A percentile compares a stretch with the other conserved stretches of the same genome.
Conservation (phyloP, 1,139 yeast genomes). For the Lodderomyces elongisporus region DNA sequence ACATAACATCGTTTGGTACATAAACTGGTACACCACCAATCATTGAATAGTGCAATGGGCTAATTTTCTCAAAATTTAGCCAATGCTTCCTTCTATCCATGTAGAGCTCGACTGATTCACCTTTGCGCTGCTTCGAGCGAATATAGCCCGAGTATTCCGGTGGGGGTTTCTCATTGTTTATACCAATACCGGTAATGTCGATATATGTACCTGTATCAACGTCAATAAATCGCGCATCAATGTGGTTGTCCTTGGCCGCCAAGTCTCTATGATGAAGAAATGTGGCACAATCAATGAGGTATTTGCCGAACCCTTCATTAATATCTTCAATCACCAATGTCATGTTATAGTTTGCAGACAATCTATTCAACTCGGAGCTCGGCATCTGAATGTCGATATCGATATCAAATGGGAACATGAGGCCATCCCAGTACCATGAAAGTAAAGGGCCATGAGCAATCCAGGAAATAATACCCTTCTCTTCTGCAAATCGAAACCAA, state of each 20-base stretch:
- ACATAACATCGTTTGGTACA: slow-evolving; percentile 32
- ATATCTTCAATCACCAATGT: slow-evolving; percentile 29
- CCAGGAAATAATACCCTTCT: slow-evolving; percentile 38
- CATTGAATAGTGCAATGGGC: slow-evolving; percentile 29
- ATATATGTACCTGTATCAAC: slow-evolving; percentile 34
- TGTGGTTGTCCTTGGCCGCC: slow-evolving; percentile 28
- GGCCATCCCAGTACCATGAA: slow-evolving; percentile 37
- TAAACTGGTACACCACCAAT: slow-evolving; percentile 34
- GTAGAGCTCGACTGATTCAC: slow-evolving; percentile 23
- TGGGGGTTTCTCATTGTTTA: slow-evolving; percentile 29
- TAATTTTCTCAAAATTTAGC: slow-evolving; percentile 27
- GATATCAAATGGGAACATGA: slow-evolving; percentile 33
- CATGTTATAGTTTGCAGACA: slow-evolving; percentile 33
- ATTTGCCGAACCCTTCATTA: slow-evolving; percentile 30
- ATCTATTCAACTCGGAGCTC: slow-evolving; percentile 25
- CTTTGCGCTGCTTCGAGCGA: slow-evolving; percentile 14
- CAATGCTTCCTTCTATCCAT: slow-evolving; percentile 37
- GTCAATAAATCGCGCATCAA: slow-evolving; percentile 37
- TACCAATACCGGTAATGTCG: slow-evolving; percentile 33
- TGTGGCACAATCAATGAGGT: slow-evolving; percentile 30
- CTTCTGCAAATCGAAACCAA: slow-evolving; percentile 33
- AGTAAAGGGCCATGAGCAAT: slow-evolving; percentile 50
- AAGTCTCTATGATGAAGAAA: slow-evolving; percentile 28
- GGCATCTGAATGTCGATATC: slow-evolving; percentile 39
- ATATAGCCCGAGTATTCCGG: slow-evolving; percentile 22